phyloP scores from a whole-genome alignment of 768 basidiomycete genomes.

The Chalciporus pseudorubinellus region DNA sequence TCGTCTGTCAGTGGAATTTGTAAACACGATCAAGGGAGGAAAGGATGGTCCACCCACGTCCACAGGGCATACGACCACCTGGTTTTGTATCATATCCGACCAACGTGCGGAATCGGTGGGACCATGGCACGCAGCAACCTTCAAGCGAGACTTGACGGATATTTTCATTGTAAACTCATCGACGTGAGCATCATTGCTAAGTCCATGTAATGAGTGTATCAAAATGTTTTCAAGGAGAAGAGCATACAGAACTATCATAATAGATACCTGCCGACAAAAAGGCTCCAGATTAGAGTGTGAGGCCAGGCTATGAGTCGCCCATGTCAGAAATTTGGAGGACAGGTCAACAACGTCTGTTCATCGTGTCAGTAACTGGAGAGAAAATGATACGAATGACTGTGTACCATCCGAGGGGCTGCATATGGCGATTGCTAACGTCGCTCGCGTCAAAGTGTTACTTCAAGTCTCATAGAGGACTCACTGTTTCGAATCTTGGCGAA shows the following conservation, averaged over 20 bases:
- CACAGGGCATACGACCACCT: slow-evolving; percentile 41
- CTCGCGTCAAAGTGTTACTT: slow-evolving; percentile 1
- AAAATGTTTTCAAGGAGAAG: not conserved
- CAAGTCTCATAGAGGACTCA: slow-evolving; percentile 4
- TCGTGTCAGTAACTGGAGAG: slow-evolving; percentile 1
- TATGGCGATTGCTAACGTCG: slow-evolving; percentile 20
- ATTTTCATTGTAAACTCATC: slow-evolving; percentile 18
- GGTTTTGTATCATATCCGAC: slow-evolving; percentile 21
- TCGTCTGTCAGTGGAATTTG: slow-evolving; percentile 28
- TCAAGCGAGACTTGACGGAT: slow-evolving; percentile 16
- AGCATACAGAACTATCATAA: slow-evolving; percentile 22
- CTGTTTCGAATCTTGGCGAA: slow-evolving; percentile 20
- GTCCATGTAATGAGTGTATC: not conserved
- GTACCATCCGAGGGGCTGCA: slow-evolving; percentile 20
- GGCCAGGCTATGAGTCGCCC: slow-evolving; percentile 7
- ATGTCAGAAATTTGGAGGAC: slow-evolving; percentile 18
- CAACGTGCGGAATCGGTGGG: slow-evolving; percentile 16
- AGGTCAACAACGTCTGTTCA: slow-evolving; percentile 18
- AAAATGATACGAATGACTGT: too few relatives aligned
- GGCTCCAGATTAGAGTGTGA: not conserved
- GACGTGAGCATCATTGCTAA: slow-evolving; percentile 11
- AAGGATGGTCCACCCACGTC: slow-evolving; percentile 33
- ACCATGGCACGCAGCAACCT: slow-evolving; percentile 11
- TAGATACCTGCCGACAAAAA: slow-evolving; percentile 10
- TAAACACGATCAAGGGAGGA: slow-evolving; percentile 2